Base-by-base conservation (phyloP, 192 early-diverging fungal species). In the Rhizoclosmatium globosum region DNA sequence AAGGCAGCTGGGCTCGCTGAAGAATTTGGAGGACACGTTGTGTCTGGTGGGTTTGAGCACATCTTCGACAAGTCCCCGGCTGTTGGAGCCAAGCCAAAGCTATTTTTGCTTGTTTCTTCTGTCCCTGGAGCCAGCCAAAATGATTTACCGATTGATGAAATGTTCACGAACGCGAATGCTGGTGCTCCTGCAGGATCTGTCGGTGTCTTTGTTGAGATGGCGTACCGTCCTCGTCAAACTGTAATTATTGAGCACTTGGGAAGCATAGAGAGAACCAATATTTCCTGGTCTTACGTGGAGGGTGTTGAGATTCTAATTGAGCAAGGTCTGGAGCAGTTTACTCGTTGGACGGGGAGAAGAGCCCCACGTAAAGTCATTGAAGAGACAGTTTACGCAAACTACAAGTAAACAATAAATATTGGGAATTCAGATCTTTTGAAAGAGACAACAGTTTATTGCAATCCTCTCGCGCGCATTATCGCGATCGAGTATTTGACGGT, bases 251-350 rank as follows among this genome's bases (percentile, higher is more conserved):
- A 84, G 75, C 87, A 91, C 73, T 90, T 93, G 9, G 87, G 88
- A 2, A 93, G 92, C n/a, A 43, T 68, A 3, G 59, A 42, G 31
- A 59, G 72, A 23, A 64, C 72, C 9, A 59, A 74, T 43, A 62
- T 74, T 43, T 74, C 72, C 6, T 77, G 78, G 64, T 87, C 83
- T 82, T 68, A 47, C n/a, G 91, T 96, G 3, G 92, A 94, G 82
- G 98, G 98, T 45, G 89, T 97, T 46, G 90, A 95, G 65, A 90
- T 99, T 0, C 86, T 99, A 78, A 88, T 96, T 48, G 94, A 94
- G 80, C 98, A 99, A 83, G 98, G 96, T 39, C 85, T 94, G 56
- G 93, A 93, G 76, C 98, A 99, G 86, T 94, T 98, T 79, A 86
- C 89, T 73, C 87, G 86, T 50, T 99, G 97, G 97, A 95, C 95